Percentiles rank a stretch among this genome's conserved stretches.
phyloP scores from a whole-genome alignment of 192 early-diverging fungal genomes.

The Backusella tarrabulga region DNA sequence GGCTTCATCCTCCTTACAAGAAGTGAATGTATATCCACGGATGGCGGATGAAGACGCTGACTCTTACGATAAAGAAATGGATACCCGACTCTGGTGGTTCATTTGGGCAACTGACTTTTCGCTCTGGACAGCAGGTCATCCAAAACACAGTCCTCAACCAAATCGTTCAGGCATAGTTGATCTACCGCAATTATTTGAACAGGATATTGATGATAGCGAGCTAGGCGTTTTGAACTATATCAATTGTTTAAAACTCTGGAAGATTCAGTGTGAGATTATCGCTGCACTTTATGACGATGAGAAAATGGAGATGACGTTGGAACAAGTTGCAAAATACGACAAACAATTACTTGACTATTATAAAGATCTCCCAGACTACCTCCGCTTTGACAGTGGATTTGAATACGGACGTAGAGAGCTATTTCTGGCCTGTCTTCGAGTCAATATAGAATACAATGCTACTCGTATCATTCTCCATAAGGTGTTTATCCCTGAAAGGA shows the following conservation, averaged over 20 bases:
- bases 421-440: conserved; percentile 27
- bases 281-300: conserved; percentile 23
- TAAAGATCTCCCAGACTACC: conserved; percentile 22
- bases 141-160: conserved; percentile 17
- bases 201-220: conserved; percentile 38
- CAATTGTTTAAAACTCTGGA: conserved; percentile 25
- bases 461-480: conserved; percentile 38
- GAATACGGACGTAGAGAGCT: conserved; percentile 36
- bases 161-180: conserved; percentile 13
- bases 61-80: conserved; percentile 35
- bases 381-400: conserved; percentile 37
- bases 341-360: conserved; percentile 10
- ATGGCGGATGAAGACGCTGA: conserved; percentile 26
- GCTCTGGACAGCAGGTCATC: conserved; percentile 25
- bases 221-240: conserved; percentile 21
- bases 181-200: conserved; percentile 29
- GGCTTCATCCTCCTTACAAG: conserved; percentile 25
- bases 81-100: conserved; percentile 41
- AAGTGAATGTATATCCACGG: conserved; percentile 32
- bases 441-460: conserved; percentile 39
- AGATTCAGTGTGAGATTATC: conserved; percentile 29
- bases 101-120: conserved; percentile 34
- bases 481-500: conserved; percentile 32
- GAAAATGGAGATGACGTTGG: conserved; percentile 19
- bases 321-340: conserved; percentile 27